Percentiles rank a stretch among this genome's conserved stretches.
Conservation (phyloP, 225 moss, liverwort and hornwort species). For the Takakia lepidozioides region DNA sequence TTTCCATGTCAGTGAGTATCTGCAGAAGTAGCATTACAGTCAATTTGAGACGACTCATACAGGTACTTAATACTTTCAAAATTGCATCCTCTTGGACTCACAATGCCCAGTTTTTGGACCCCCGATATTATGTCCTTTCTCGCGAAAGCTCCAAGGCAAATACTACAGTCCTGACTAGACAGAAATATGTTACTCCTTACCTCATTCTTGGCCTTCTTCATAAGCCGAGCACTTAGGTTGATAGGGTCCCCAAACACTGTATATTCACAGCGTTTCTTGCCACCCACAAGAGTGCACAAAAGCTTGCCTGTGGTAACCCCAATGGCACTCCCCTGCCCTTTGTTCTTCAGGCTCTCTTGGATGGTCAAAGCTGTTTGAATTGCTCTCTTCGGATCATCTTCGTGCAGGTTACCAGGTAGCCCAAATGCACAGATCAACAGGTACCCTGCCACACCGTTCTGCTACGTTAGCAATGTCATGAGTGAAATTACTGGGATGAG, state of each 20-base stretch:
- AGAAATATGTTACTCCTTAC: too few species aligned
- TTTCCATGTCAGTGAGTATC: conserved; percentile 39
- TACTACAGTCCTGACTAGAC: too few species aligned
- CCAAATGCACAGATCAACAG: conserved; percentile 52
- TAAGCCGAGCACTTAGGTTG: conserved; percentile 47
- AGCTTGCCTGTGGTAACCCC: conserved; percentile 49
- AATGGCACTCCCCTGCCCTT: conserved; percentile 25
- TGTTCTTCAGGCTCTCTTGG: conserved; percentile 7
- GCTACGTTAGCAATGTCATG: too few species aligned
- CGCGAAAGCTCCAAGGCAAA: too few species aligned
- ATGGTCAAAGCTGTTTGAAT: conserved; percentile 35
- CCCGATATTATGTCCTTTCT: too few species aligned
- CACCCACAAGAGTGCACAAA: conserved; percentile 39
- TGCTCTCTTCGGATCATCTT: conserved; percentile 45
- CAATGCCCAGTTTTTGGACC: too few species aligned
- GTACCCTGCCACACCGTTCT: conserved; percentile 20
- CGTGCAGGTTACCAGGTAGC: conserved; percentile 42
- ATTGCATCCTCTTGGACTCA: too few species aligned
- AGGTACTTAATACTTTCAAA: too few species aligned
- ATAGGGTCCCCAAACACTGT: conserved; percentile 46
- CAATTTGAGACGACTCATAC: too few species aligned
- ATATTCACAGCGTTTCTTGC: conserved; percentile 31
- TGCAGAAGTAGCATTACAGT: too few species aligned
- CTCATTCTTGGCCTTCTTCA: conserved; percentile 42
- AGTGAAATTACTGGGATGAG: too few species aligned